phyloP scores from a whole-genome alignment of 108 stramenopile genomes.

The Craspedostauros australis region DNA sequence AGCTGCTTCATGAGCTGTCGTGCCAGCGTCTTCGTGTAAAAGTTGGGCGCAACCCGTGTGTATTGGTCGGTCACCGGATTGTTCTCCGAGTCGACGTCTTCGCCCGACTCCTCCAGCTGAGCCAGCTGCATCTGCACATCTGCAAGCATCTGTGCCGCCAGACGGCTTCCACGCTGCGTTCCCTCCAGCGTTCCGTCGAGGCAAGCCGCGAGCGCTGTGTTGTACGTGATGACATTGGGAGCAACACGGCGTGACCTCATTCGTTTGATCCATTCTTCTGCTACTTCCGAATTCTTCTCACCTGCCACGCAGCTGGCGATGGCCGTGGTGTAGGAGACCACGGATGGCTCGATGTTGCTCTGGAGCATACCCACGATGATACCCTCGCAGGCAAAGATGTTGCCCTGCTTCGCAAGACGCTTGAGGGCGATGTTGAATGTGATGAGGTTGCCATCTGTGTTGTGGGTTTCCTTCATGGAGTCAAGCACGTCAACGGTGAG shows the following conservation, averaged over 20 bases:
- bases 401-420: slow-evolving; percentile 77
- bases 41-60: slow-evolving; percentile 65
- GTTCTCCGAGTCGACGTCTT: slow-evolving; percentile 22
- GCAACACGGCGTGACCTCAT: slow-evolving; percentile 69
- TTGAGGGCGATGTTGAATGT: slow-evolving; percentile 89
- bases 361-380: slow-evolving; percentile 86
- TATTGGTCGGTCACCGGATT: slow-evolving; percentile 45
- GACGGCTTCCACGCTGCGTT: slow-evolving; percentile 53
- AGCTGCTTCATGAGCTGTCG: slow-evolving; percentile 67
- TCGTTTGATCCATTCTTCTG: slow-evolving; percentile 71
- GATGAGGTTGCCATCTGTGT: slow-evolving; percentile 84
- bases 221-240: slow-evolving; percentile 83
- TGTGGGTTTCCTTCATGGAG: slow-evolving; percentile 71
- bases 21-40: slow-evolving; percentile 65
- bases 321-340: slow-evolving; percentile 85
- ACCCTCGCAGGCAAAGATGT: slow-evolving; percentile 65
- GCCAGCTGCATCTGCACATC: slow-evolving; percentile 63
- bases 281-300: slow-evolving; percentile 53
- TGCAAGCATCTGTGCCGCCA: slow-evolving; percentile 66
- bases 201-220: slow-evolving; percentile 80
- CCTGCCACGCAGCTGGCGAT: slow-evolving; percentile 74
- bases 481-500: slow-evolving; percentile 76
- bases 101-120: slow-evolving; percentile 29
- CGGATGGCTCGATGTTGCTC: slow-evolving; percentile 69
- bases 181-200: slow-evolving; percentile 74